A percentile compares a stretch with the other conserved stretches of the same genome.
phyloP scores from a whole-genome alignment of 139 green algal species.

The Tetradesmus lagerheimii region DNA sequence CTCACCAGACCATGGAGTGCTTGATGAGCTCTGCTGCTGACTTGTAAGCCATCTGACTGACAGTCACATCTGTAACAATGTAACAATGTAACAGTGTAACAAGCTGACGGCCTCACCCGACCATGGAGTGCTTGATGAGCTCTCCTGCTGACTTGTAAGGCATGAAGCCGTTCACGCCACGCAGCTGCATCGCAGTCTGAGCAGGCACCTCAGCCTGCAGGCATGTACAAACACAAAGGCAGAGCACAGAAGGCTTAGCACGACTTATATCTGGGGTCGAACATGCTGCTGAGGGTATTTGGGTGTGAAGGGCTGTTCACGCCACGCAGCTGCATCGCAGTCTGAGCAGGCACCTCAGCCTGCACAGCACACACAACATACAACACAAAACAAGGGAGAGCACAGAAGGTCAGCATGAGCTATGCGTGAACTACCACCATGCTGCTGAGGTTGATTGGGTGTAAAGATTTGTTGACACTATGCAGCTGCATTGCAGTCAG shows the following conservation, averaged over 20 bases:
- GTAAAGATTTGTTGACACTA: too few species aligned
- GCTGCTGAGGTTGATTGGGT: too few species aligned
- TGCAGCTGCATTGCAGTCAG: too few species aligned
- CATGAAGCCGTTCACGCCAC: slow-evolving; percentile 84
- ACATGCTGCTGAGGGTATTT: too few species aligned
- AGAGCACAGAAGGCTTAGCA: too few species aligned
- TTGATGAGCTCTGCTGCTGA: slow-evolving; percentile 75
- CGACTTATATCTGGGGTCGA: too few species aligned
- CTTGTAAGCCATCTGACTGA: slow-evolving; percentile 88
- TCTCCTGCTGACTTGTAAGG: slow-evolving; percentile 84
- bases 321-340: slow-evolving; percentile 74
- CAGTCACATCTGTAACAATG: background rate
- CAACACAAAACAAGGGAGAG: too few species aligned
- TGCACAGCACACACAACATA: too few species aligned
- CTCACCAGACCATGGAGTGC: slow-evolving; percentile 21
- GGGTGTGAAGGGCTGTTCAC: slow-evolving; percentile 61
- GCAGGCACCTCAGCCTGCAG: slow-evolving; percentile 82
- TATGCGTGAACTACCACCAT: too few species aligned
- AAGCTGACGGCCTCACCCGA: background rate
- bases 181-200: slow-evolving; percentile 79
- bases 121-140: slow-evolving; percentile 59
- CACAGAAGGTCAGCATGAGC: too few species aligned
- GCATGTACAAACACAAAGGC: too few species aligned
- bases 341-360: background rate
- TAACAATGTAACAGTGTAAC: too few species aligned